A percentile compares a stretch with the other conserved stretches of the same genome.
Evolutionary conservation across 805 yeast genomes (phyloP).

Genomic region (Clavispora santaluciae): DNA sequence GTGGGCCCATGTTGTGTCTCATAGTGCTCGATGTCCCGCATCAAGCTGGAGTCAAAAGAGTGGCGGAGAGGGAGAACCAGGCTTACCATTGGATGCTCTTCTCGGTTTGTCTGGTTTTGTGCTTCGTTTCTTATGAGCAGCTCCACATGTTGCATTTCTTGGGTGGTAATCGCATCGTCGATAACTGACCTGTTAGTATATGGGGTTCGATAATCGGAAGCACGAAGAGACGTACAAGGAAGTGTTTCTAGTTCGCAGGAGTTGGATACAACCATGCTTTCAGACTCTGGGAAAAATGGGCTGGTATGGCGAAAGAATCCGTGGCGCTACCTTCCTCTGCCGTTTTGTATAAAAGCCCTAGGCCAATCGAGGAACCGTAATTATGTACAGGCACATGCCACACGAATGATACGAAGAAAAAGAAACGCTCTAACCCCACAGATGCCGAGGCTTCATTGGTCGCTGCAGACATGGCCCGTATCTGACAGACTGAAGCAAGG

Average conservation of each 20-base stretch:
- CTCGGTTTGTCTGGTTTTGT: slow-evolving; percentile 6
- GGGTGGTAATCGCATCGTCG: slow-evolving; percentile 31
- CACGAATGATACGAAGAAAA: background rate
- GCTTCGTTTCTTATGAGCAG: slow-evolving; percentile 26
- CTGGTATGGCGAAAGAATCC: background rate
- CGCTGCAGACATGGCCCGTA: too few relatives aligned
- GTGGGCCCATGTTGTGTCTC: slow-evolving; percentile 19
- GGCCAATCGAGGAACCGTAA: background rate
- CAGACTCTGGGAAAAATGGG: too few relatives aligned
- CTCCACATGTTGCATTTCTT: slow-evolving; percentile 34
- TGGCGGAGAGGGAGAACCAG: slow-evolving; percentile 15
- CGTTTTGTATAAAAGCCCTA: background rate
- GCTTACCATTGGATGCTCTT: slow-evolving; percentile 14
- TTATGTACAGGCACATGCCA: background rate
- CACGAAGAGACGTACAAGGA: slow-evolving; percentile 29
- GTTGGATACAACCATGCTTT: slow-evolving; percentile 16
- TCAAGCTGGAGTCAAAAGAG: slow-evolving; percentile 9
- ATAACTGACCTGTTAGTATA: slow-evolving; percentile 20
- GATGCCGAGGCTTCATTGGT: too few relatives aligned
- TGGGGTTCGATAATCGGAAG: background rate
- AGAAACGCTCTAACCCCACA: background rate
- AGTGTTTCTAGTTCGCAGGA: slow-evolving; percentile 35
- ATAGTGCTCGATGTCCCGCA: slow-evolving; percentile 18
- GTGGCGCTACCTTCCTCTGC: background rate
- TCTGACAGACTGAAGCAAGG: too few relatives aligned